Base-by-base conservation (phyloP, 2,329 filamentous ascomycete species). In the Ceratocystis colombiana region DNA sequence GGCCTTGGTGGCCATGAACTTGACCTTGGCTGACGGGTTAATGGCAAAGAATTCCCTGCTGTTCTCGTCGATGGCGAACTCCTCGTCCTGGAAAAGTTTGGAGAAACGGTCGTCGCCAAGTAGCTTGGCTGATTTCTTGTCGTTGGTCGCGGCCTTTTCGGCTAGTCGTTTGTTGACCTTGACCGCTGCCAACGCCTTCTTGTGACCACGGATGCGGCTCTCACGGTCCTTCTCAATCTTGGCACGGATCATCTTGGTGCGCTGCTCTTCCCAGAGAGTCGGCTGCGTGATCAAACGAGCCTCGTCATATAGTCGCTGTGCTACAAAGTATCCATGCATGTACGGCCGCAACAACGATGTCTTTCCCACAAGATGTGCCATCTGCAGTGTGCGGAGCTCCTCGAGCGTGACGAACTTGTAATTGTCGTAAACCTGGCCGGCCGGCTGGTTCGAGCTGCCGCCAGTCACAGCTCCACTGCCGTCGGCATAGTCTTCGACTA, bases 291-390 rank as follows among this genome's bases (percentile, higher is more conserved):
- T 96, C 68, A 99, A 79, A 66, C 89, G 82, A 20, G 94, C 94
- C 75, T 99, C 92, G 73, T 99, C 95, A 75, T 99, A 97, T 30
- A 99, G 78, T 73, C 92, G 90, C 71, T 95, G 93, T 45, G 89
- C 90, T 62, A 99, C 92, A 77, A 99, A 99, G 80, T 94, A 97
- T 71, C 94, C 95, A 74, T 99, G 94, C 95, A 99, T 99, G 74
- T 99, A 99, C 55, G 94, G 94, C 57, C 93, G 84, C 50, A 99
- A 79, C 22, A 97, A 79, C 72, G 89, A 94, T 33, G 91, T 96
- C 71, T 90, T 92, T 70, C 93, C 93, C 67, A 99, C 83, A 61
- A 99, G 80, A 74, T 97, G 93, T 64, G 89, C 87, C 72, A 99
- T 76, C 74, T 90, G 95, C 70, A 99, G 83, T 45, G 87, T 84